Evolutionary conservation across 306 rosid species (phyloP).

Genomic region (Vigna hirtella): DNA sequence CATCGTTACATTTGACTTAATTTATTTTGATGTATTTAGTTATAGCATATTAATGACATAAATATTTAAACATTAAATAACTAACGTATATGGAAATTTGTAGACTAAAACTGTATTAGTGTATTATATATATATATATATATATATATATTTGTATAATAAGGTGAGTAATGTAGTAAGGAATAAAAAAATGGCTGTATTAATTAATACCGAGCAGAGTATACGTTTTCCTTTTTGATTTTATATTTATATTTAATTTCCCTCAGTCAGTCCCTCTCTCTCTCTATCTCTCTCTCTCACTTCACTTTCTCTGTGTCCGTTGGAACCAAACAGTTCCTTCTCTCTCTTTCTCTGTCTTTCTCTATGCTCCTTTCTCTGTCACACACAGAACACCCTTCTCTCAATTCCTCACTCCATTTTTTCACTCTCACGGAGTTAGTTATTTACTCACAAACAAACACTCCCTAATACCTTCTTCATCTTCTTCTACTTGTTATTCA

Average conservation of each 20-base stretch:
- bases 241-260: conserved; percentile 12
- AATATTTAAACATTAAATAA: too few species aligned
- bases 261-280: conserved; percentile 22
- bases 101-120: too few species aligned
- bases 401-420: conserved; percentile 1
- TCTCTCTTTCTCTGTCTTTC: conserved; percentile 39
- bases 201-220: neutral
- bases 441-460: neutral
- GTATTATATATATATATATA: neutral
- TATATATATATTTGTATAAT: neutral
- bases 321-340: conserved; percentile 64
- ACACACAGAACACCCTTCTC: conserved; percentile 9
- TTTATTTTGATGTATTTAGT: neutral
- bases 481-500: neutral
- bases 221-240: neutral
- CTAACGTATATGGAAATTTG: too few species aligned
- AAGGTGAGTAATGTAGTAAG: neutral
- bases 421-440: neutral
- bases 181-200: neutral
- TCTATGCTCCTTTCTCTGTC: conserved; percentile 38
- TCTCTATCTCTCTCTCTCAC: conserved; percentile 40
- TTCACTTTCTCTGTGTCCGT: conserved; percentile 63
- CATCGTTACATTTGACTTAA: neutral
- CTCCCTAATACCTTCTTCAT: neutral
- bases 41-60: too few species aligned